Conservation (phyloP, 805 yeast species). For the Middelhovenomyces tepae region DNA sequence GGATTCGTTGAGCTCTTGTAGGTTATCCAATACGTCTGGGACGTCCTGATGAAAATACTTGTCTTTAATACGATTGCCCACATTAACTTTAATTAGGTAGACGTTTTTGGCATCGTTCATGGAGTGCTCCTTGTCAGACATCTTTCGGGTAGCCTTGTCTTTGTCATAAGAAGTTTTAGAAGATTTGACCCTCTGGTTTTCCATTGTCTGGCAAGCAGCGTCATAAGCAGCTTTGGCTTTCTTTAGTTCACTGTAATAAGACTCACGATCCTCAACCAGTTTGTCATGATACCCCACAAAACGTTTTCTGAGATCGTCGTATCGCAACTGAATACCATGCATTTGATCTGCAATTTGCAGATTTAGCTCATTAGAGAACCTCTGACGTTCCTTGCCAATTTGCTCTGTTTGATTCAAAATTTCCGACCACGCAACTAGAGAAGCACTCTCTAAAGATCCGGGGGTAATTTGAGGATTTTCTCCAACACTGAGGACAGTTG, state of each 20-base stretch:
- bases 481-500: conserved; percentile 75
- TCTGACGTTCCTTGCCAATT: conserved; percentile 56
- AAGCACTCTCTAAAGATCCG: conserved; percentile 85
- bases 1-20: conserved; percentile 76
- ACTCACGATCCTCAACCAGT: conserved; percentile 38
- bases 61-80: conserved; percentile 86
- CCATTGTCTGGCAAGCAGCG: conserved; percentile 70
- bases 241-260: conserved; percentile 45
- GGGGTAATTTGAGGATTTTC: conserved; percentile 87
- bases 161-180: conserved; percentile 36
- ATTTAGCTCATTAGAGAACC: conserved; percentile 52
- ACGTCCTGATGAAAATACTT: conserved; percentile 87
- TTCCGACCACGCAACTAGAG: conserved; percentile 85
- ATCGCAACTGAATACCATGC: conserved; percentile 41
- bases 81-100: conserved; percentile 69
- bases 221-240: conserved; percentile 75
- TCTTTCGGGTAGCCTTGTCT: conserved; percentile 37
- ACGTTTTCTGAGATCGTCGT: conserved; percentile 44
- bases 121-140: conserved; percentile 55
- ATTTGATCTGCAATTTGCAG: conserved; percentile 55
- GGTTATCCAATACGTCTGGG: conserved; percentile 78
- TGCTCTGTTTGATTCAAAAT: conserved; percentile 75
- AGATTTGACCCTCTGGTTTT: conserved; percentile 63
- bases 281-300: conserved; percentile 55
- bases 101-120: conserved; percentile 87